Conservation (phyloP, 2,329 filamentous ascomycete genomes). For the Xylariaceae sp. region DNA sequence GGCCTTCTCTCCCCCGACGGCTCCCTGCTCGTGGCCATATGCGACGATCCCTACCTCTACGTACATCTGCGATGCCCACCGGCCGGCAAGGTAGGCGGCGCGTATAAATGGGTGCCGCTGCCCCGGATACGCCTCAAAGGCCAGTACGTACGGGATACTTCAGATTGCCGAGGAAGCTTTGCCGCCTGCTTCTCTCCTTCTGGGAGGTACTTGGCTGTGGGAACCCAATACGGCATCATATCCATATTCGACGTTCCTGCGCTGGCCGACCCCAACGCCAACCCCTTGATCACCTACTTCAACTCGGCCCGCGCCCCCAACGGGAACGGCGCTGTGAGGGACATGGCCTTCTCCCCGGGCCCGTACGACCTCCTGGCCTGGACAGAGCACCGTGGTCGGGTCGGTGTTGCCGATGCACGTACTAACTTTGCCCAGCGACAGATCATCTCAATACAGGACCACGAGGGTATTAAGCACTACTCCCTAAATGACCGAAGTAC, state of each 20-base stretch:
- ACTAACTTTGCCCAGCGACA: conserved; percentile 61
- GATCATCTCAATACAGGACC: conserved; percentile 55
- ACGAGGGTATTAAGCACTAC: conserved; percentile 49
- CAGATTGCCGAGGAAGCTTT: conserved; percentile 61
- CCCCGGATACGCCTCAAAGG: conserved; percentile 50
- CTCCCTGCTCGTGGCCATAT: conserved; percentile 69
- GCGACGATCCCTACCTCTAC: conserved; percentile 81
- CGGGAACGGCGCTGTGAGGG: conserved; percentile 73
- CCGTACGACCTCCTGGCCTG: conserved; percentile 88
- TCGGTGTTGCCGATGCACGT: conserved; percentile 68
- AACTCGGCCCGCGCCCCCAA: conserved; percentile 65
- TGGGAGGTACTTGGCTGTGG: conserved; percentile 64
- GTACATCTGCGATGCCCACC: conserved; percentile 57
- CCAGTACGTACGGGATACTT: conserved; percentile 45
- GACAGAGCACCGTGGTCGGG: conserved; percentile 77
- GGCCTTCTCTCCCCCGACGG: conserved; percentile 91
- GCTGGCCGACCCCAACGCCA: conserved; percentile 35
- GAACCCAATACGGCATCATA: conserved; percentile 73
- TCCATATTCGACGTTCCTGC: conserved; percentile 59
- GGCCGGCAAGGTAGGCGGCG: conserved; percentile 21
- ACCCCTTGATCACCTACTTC: conserved; percentile 68
- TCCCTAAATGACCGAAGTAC: conserved; percentile 48
- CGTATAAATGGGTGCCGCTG: conserved; percentile 44
- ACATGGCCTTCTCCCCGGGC: conserved; percentile 86
- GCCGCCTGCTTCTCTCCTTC: conserved; percentile 70